Percentiles rank a stretch among this genome's conserved stretches.
Evolutionary conservation across 148 eudicot species (phyloP).

Genomic region (Spergularia marina): DNA sequence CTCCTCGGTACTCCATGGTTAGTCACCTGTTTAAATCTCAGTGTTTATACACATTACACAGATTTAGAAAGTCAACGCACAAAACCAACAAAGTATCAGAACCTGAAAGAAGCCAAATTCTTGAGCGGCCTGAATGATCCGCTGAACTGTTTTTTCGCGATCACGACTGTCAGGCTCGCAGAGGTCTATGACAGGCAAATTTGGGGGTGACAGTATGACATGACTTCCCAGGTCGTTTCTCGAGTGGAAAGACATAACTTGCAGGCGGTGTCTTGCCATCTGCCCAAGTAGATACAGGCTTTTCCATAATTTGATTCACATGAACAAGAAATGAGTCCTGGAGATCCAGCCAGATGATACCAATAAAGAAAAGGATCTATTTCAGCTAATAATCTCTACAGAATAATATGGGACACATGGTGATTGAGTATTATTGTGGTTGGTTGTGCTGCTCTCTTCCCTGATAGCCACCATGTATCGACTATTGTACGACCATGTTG

Average conservation of each 20-base stretch:
- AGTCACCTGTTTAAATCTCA: no score
- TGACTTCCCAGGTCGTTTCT: slow-evolving; percentile 44
- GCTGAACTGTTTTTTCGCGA: slow-evolving; percentile 11
- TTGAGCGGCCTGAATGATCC: slow-evolving; percentile 43
- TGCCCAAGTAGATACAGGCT: slow-evolving; percentile 43
- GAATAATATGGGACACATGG: no score
- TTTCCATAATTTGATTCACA: slow-evolving; percentile 27
- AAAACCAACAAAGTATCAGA: not conserved
- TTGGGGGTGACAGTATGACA: slow-evolving; percentile 23
- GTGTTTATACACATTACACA: no score
- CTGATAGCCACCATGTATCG: no score
- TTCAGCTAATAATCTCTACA: no score
- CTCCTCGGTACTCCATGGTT: no score
- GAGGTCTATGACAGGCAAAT: slow-evolving; percentile 49
- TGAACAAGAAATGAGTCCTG: not conserved
- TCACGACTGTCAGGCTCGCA: slow-evolving; percentile 14
- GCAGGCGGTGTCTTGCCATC: slow-evolving; percentile 41
- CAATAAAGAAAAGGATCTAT: no score
- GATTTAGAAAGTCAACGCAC: no score
- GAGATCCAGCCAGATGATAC: not conserved
- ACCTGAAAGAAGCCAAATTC: slow-evolving; percentile 69
- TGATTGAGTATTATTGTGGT: no score
- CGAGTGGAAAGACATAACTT: slow-evolving; percentile 46
- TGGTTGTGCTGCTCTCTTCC: no score
- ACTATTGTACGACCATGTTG: no score